Base-by-base conservation (phyloP, 768 basidiomycete genomes). In the Lepiota venenata region DNA sequence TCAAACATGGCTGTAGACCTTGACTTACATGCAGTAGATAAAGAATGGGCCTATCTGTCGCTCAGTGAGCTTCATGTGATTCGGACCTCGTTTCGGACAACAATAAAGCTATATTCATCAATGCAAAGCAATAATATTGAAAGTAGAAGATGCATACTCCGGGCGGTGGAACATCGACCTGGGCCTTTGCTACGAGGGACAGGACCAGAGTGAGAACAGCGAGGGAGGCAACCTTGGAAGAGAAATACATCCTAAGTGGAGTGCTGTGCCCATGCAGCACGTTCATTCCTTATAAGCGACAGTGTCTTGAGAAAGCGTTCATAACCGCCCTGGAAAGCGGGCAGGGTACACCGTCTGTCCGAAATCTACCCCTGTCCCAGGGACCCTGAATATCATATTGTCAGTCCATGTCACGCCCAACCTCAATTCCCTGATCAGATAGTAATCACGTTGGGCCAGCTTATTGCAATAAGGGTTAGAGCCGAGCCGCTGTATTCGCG, bases 21-120 rank as follows among this genome's bases (percentile, higher is more conserved):
- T 20, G 11, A 54, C 57, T 46, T 21, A 58, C 57, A 58, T 38
- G 44, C 57, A 58, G 37, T 44, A 50, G 25, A 58, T 44, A 18
- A 8, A 38, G 32, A 58, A 58, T 21, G 52, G 57, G 4, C 57
- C 57, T 18, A 50, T 36, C 18, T 58, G 57, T 9, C 47, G 52
- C 22, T 54, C 22, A 2, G 27, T 20, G 9, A 58, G 36, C 7
- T 42, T 42, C 38, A 47, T 42, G 36, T 32, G 42, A 7, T 58
- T 49, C 1, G 57, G 57, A 4, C 57, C 57, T 5, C 35, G 37
- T 5, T 44, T 38, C 5, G 57, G 57, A 18, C 57, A 58, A 36
- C 57, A 58, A 11, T 22, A 58, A 3, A 54, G 47, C 52, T 53
- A 21, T 27, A 37, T 8, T 5, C 18, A 47, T 16, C 18, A 8